Base-by-base conservation (phyloP, 2,329 filamentous ascomycete genomes). In the Stromatinia cepivora region DNA sequence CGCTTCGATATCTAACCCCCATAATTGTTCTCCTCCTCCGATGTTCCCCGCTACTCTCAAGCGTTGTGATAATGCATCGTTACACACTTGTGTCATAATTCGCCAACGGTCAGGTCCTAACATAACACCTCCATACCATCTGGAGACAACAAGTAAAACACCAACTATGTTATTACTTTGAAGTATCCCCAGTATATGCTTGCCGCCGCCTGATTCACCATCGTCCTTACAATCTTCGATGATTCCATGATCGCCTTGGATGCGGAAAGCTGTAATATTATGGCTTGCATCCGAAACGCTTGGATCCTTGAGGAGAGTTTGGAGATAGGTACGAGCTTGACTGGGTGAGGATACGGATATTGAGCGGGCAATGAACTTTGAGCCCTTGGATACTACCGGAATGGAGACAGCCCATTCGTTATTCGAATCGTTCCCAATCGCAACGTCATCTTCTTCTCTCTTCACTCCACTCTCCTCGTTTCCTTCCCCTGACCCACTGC, bases 121-220 rank as follows among this genome's bases (percentile, higher is more conserved):
- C 81, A 89, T 83, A 13, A 86, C 79, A 10, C 87, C 87, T 28
- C 87, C 87, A 71, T 85, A 90, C 87, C 87, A 90, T 48, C 87
- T 81, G 22, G 85, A 86, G 73, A 89, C 81, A 9, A 90, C 85
- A 20, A 89, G 83, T 1, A 89, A 75, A 0, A 83, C 84, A 72
- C 87, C 83, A 17, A 82, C 81, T 6, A 84, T 78, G 61, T 83
- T 79, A 7, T 82, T 80, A 70, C 86, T 84, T 66, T 83, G 81
- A 78, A 89, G 80, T 39, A 86, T 76, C 46, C 83, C 81, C 22
- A 89, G 80, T 70, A 89, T 79, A 61, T 89, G 84, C 28, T 83
- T 82, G 42, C 87, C 87, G 66, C 84, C 86, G 0, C 86, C 86
- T 1, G 81, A 81, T 77, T 90, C 87, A n/a, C 87, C 87, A 72